A percentile compares a stretch with the other conserved stretches of the same genome.
These are phyloP conservation scores for Rhizophagus sp. DNA, from an alignment of 192 early-diverging fungal genomes.

Conservation along the genomic window DNA sequence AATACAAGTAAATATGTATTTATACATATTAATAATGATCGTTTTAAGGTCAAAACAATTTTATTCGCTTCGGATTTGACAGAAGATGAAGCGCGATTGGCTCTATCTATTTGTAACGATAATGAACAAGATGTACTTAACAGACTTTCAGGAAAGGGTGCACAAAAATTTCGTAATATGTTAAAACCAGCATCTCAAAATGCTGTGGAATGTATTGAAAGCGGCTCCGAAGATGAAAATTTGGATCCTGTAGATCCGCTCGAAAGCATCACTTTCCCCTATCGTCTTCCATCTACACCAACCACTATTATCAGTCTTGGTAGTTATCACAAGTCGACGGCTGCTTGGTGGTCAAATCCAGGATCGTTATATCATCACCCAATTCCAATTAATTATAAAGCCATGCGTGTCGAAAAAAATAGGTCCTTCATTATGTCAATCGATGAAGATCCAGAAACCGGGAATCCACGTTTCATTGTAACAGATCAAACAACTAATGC, in stretches of 20 bases:
- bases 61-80: slow-evolving; percentile 5
- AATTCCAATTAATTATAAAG: slow-evolving; percentile 5
- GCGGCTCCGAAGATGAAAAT: neutral
- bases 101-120: neutral
- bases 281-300: neutral
- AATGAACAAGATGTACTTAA: slow-evolving; percentile 8
- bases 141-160: neutral
- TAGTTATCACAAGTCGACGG: slow-evolving; percentile 1
- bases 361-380: slow-evolving; percentile 9
- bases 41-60: neutral
- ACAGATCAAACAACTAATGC: neutral
- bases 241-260: neutral
- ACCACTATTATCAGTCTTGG: neutral
- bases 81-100: slow-evolving; percentile 4
- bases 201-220: neutral
- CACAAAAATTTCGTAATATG: neutral
- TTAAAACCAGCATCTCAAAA: neutral
- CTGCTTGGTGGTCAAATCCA: slow-evolving; percentile 2
- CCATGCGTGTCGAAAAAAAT: neutral
- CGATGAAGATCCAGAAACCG: neutral
- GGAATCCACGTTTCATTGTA: neutral
- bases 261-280: neutral
- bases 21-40: neutral
- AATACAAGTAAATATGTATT: neutral
- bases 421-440: slow-evolving; percentile 5